Evolutionary conservation across 768 basidiomycete genomes (phyloP), one percentile per base, ranked within the genome.

Genomic region (Leccinum rimulosum): DNA sequence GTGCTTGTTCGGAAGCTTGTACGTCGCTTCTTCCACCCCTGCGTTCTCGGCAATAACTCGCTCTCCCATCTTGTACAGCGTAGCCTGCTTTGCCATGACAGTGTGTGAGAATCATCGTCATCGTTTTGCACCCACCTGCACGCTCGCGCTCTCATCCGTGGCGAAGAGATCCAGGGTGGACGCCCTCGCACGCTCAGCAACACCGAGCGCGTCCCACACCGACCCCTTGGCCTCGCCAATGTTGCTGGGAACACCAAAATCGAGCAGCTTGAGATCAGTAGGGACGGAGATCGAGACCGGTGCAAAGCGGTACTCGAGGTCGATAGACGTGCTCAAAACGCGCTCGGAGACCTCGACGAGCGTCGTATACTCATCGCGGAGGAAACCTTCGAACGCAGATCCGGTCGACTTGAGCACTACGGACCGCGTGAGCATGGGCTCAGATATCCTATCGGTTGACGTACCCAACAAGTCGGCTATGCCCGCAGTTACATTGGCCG

Each of bases 1-100:
- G 70, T 97, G 95, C 75, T 95, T 93, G 79, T 98, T 98, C 2
- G 96, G 95, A 3, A 97, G 80, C 47, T 76, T 73, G 74, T 96
- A 97, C 14, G 80, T 79, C 33, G 91, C 88, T 3, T 73, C 73
- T 47, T 79, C 69, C 12, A 97, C 79, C 2, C 76, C 76, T 3
- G 73, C 71, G 66, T 93, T 88, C 70, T 89, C 85, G 2, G 74
- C 74, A 30, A 97, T 75, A 63, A 98, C 79, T 2, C 80, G 79
- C 61, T 89, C 82, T 0, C 81, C 91, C 86, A 95, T 95, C 76
- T 89, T 91, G 82, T 87, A 95, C 53, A 96, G 76, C 28, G 95
- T 97, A 9, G 95, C 95, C 91, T 97, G 72, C 31, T 25, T 27
- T 35, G 25, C 36, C 28, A 25, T 50, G 53, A 45, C 57, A 52